A percentile compares a stretch with the other conserved stretches of the same genome.
These are phyloP conservation scores for Eucalyptus sp. DNA, from an alignment of 345 rosid species.

Conservation along the genomic window DNA sequence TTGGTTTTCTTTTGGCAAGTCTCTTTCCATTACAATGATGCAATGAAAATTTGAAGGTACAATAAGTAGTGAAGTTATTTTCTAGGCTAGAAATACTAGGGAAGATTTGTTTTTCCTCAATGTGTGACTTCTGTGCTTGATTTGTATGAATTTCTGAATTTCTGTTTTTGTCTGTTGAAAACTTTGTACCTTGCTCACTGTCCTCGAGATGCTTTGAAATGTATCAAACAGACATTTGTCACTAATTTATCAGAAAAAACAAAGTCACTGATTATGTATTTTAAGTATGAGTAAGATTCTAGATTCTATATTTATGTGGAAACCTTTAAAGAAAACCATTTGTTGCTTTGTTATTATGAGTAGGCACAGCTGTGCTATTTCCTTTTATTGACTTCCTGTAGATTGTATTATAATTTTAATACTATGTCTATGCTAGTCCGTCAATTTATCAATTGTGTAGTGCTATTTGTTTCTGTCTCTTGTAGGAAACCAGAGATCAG, in stretches of 20 bases:
- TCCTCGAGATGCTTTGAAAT: not conserved
- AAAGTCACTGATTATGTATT: not conserved
- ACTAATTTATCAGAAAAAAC: not conserved
- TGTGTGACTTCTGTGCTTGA: not conserved
- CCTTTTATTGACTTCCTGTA: not conserved
- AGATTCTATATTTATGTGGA: not conserved
- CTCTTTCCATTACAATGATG: not conserved
- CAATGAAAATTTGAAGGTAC: not conserved
- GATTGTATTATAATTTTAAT: not conserved
- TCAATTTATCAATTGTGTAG: not conserved
- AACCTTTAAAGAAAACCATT: not conserved
- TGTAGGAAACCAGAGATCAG: constrained; percentile 63
- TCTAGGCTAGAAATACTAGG: not conserved
- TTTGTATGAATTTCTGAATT: not conserved
- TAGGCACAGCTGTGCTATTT: not conserved
- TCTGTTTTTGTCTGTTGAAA: not conserved
- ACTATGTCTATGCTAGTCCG: not conserved
- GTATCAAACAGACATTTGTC: not conserved
- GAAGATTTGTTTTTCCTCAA: not conserved
- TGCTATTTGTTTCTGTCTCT: not conserved
- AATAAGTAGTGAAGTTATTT: not conserved
- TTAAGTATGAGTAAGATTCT: not conserved
- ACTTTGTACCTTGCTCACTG: not conserved
- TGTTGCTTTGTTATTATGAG: not conserved
- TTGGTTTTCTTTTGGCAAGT: not conserved